Conservation (phyloP, 768 basidiomycete genomes). For the Galerina marginata region DNA sequence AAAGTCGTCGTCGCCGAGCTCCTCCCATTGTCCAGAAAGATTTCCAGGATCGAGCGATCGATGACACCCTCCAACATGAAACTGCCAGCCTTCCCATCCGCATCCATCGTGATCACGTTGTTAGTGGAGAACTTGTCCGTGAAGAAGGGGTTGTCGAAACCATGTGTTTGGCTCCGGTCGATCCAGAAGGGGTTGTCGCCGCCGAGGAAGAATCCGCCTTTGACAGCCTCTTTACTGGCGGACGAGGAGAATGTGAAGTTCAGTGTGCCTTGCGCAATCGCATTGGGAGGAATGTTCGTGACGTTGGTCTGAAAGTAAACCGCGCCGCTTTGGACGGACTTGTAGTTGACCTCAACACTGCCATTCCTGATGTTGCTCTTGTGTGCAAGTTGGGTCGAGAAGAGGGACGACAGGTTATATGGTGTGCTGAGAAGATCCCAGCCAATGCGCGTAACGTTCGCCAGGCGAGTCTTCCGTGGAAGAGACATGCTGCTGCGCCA, state of each 20-base stretch:
- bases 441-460: not conserved
- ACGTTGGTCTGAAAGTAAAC: constrained; percentile 6
- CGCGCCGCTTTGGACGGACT: not conserved
- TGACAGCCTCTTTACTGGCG: not conserved
- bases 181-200: not conserved
- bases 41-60: not conserved
- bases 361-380: not conserved
- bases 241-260: constrained; percentile 3
- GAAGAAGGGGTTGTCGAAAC: constrained; percentile 5
- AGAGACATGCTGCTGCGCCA: constrained; percentile 1
- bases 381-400: not conserved
- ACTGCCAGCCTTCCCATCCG: not conserved
- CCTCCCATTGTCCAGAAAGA: constrained; percentile 4
- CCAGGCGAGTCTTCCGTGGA: not conserved
- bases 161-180: not conserved
- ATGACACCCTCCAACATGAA: not conserved
- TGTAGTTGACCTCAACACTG: not conserved
- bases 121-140: constrained; percentile 1
- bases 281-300: not conserved
- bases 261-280: not conserved
- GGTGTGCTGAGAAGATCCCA: constrained; percentile 3
- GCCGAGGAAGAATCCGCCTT: constrained; percentile 1
- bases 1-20: not conserved
- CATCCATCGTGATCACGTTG: not conserved
- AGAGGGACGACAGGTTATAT: not conserved